Evolutionary conservation across 306 rosid species (phyloP).

Genomic region (Ormosia semicastrata): DNA sequence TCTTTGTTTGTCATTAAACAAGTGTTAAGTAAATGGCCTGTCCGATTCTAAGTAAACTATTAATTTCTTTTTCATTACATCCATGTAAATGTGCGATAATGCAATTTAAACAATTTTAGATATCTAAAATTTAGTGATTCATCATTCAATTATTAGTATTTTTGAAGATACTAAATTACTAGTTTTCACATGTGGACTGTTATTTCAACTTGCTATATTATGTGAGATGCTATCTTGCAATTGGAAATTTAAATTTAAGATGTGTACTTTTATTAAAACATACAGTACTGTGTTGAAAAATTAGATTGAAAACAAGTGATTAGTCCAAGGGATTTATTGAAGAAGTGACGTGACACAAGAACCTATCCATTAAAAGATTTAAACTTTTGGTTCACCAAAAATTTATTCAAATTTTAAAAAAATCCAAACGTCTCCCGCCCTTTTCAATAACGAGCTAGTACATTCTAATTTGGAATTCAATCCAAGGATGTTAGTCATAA

Average conservation of each 20-base stretch:
- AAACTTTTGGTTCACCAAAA: not conserved
- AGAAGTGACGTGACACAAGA: not conserved
- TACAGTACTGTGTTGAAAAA: not conserved
- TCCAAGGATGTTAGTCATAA: not conserved
- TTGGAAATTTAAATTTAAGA: not conserved
- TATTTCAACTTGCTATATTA: not conserved
- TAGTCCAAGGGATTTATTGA: not conserved
- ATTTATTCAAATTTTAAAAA: not conserved
- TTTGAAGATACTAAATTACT: not conserved
- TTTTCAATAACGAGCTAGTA: not conserved
- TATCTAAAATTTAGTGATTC: not conserved
- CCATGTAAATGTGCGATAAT: not conserved
- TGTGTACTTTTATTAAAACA: not conserved
- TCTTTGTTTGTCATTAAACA: too few relatives aligned
- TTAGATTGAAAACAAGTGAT: not conserved
- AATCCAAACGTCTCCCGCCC: constrained; percentile 3
- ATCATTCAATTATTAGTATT: not conserved
- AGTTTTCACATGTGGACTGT: not conserved
- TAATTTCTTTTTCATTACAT: not conserved
- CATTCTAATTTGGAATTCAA: not conserved
- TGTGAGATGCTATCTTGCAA: not conserved
- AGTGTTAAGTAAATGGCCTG: too few relatives aligned
- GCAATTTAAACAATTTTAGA: not conserved
- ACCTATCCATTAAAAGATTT: not conserved
- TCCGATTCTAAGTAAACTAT: too few relatives aligned